Evolutionary conservation across 2,329 filamentous ascomycete genomes (phyloP).

Genomic region (Trichoderma guizhouense): DNA sequence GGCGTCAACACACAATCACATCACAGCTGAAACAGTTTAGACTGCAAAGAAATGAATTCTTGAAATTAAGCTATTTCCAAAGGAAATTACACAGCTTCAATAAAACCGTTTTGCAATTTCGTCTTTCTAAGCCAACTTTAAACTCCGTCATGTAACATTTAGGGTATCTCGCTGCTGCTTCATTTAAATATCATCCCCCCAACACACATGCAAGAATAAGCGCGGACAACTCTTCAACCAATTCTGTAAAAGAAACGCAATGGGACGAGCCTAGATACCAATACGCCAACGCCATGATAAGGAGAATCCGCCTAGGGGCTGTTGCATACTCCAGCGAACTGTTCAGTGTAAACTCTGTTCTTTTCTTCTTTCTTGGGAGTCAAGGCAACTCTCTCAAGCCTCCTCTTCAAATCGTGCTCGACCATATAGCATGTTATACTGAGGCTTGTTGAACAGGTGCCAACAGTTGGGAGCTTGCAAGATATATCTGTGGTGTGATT

Average conservation of each 20-base stretch:
- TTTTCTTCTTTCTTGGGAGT: neutral
- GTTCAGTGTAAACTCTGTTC: neutral
- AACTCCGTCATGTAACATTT: neutral
- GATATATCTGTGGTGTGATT: conserved; percentile 54
- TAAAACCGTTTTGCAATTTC: neutral
- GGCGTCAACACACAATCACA: neutral
- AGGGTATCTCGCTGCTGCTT: conserved; percentile 23
- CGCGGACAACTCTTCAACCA: neutral
- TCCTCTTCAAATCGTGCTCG: conserved; percentile 42
- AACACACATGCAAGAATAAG: neutral
- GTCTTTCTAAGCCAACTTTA: neutral
- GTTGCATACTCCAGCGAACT: neutral
- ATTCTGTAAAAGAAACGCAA: neutral
- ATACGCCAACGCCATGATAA: conserved; percentile 2
- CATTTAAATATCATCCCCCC: neutral
- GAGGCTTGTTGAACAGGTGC: conserved; percentile 60
- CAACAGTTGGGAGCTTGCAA: conserved; percentile 72
- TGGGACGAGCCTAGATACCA: neutral
- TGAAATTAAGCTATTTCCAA: neutral
- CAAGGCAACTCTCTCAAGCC: neutral
- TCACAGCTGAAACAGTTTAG: neutral
- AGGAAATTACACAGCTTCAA: neutral
- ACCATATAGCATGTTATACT: conserved; percentile 36
- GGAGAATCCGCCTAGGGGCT: neutral
- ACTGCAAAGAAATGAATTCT: neutral